These are phyloP conservation scores for Vitis hybrid DNA, from an alignment of 177 flowering plant species.

Conservation along the genomic window DNA sequence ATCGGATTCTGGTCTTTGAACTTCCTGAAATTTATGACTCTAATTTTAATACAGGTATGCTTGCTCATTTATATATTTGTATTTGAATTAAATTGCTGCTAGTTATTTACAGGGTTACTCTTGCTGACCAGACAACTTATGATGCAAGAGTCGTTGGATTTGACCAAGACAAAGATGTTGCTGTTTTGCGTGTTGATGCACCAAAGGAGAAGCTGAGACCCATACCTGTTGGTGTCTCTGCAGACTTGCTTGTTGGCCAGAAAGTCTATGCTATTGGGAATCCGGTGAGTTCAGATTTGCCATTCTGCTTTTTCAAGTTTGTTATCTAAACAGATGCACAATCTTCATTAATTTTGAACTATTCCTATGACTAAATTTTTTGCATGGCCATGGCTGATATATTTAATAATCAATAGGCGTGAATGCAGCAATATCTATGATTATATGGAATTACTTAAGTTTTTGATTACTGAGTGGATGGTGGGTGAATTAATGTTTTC, in stretches of 20 bases:
- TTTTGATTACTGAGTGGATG: no score
- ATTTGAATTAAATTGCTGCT: constrained; percentile 9
- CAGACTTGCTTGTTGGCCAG: constrained; percentile 98
- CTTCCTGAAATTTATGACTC: neutral
- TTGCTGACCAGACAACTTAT: constrained; percentile 87
- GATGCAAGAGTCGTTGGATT: constrained; percentile 95
- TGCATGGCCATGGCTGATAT: no score
- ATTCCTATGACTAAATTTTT: no score
- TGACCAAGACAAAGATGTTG: constrained; percentile 99
- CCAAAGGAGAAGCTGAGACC: constrained; percentile 89
- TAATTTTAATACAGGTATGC: neutral
- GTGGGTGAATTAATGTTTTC: no score
- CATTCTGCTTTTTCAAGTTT: neutral
- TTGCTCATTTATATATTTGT: neutral
- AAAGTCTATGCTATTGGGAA: constrained; percentile 97
- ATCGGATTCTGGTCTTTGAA: neutral
- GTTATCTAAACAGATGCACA: no score
- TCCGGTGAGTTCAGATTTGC: constrained; percentile 63
- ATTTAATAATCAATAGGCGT: no score
- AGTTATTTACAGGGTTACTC: constrained; percentile 76
- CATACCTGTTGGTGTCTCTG: constrained; percentile 86
- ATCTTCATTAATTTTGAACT: no score
- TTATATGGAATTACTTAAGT: no score
- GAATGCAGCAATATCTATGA: no score
- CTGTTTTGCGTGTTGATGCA: constrained; percentile 81